Conservation (phyloP, 345 rosid genomes). For the Gossypium ekmanianum region DNA sequence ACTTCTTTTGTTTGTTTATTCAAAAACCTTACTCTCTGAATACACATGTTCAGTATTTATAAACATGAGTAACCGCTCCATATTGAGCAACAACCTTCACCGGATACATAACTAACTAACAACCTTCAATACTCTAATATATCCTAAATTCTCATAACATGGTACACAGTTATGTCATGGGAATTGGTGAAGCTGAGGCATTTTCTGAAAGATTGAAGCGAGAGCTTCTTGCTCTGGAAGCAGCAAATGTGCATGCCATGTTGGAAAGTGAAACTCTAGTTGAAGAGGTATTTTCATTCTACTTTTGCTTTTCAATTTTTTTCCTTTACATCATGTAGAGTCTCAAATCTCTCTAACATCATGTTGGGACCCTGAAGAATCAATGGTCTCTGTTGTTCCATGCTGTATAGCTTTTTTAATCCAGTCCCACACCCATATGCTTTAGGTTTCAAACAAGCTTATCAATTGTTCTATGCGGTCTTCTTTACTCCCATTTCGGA, state of each 20-base stretch:
- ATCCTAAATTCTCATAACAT: conserved; percentile 12
- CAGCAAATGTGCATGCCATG: conserved; percentile 98
- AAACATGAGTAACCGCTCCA: too few species aligned
- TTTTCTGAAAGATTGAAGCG: conserved; percentile 96
- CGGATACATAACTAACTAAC: too few species aligned
- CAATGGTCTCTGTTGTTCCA: background rate
- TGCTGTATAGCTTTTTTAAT: background rate
- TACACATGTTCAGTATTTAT: too few species aligned
- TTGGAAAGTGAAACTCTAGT: conserved; percentile 93
- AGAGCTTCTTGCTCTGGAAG: conserved; percentile 96
- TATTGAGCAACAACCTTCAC: too few species aligned
- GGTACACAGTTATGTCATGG: conserved; percentile 82
- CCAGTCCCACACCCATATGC: background rate
- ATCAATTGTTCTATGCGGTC: background rate
- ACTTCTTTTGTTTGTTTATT: too few species aligned
- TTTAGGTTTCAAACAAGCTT: conserved; percentile 4
- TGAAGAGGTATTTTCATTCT: conserved; percentile 60
- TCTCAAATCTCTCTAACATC: background rate
- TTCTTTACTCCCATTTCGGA: background rate
- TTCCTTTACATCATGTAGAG: background rate
- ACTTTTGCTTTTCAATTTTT: background rate
- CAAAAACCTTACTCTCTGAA: too few species aligned
- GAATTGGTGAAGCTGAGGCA: conserved; percentile 96
- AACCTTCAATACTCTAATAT: too few species aligned
- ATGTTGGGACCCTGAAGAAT: background rate